A percentile compares a stretch with the other conserved stretches of the same genome.
Conservation (phyloP, 768 basidiomycete species). For the Psilocybe cyanescens region DNA sequence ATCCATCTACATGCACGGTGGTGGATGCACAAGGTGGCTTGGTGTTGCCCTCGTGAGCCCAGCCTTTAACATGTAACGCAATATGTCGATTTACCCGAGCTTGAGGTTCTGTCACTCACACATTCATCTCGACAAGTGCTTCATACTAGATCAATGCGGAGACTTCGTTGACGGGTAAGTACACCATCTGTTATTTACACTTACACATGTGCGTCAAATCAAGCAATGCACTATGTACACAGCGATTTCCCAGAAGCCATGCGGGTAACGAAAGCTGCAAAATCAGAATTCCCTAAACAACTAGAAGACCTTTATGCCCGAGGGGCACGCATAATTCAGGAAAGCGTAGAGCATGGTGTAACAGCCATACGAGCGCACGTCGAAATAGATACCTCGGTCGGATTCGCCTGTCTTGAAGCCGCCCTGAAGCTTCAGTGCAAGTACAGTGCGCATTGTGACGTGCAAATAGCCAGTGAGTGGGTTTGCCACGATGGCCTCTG, state of each 20-base stretch:
- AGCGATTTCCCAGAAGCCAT: slow-evolving; percentile 64
- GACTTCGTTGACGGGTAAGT: slow-evolving; percentile 55
- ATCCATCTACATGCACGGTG: slow-evolving; percentile 7
- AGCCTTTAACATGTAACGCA: slow-evolving; percentile 13
- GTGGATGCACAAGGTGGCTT: slow-evolving; percentile 34
- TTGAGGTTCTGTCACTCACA: slow-evolving; percentile 59
- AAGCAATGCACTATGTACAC: not conserved
- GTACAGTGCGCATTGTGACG: slow-evolving; percentile 49
- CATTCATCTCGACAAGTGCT: slow-evolving; percentile 73
- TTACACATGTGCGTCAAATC: not conserved
- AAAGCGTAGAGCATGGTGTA: slow-evolving; percentile 64
- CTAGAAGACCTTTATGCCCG: slow-evolving; percentile 51
- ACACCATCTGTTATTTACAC: not conserved
- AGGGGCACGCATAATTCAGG: slow-evolving; percentile 55
- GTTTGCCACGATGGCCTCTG: slow-evolving; percentile 11
- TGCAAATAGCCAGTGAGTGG: slow-evolving; percentile 57
- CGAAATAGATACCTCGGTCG: slow-evolving; percentile 61
- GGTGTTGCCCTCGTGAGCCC: slow-evolving; percentile 40
- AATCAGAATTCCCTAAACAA: slow-evolving; percentile 48
- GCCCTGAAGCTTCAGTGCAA: slow-evolving; percentile 51
- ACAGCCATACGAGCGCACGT: slow-evolving; percentile 72
- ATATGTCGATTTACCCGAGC: slow-evolving; percentile 15
- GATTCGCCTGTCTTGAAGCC: slow-evolving; percentile 55
- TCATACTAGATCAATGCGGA: slow-evolving; percentile 60
- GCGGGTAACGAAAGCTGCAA: slow-evolving; percentile 51